Evolutionary conservation across 345 rosid genomes (phyloP).

Genomic region (Cardiospermum halicacabum): DNA sequence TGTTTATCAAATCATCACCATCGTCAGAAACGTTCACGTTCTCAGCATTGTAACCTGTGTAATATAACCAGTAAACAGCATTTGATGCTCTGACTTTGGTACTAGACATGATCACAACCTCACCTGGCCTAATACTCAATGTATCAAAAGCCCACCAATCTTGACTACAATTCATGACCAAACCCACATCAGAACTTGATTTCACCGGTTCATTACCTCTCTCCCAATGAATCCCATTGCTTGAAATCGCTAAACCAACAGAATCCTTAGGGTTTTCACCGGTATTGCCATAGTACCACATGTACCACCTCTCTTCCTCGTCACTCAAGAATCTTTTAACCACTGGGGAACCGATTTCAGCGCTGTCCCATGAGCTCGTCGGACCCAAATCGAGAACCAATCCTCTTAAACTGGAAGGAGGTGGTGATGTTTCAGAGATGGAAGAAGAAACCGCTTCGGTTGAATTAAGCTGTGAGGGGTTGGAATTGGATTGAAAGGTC

Average conservation of each 20-base stretch:
- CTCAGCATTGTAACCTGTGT: constrained; percentile 56
- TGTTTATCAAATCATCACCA: constrained; percentile 26
- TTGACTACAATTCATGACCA: constrained; percentile 54
- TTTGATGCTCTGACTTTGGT: constrained; percentile 47
- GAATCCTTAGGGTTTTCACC: constrained; percentile 35
- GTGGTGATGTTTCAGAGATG: constrained; percentile 6
- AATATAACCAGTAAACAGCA: constrained; percentile 80
- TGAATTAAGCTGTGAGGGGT: constrained; percentile 14
- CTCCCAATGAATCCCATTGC: constrained; percentile 84
- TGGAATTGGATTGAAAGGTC: constrained; percentile 11
- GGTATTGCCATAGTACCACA: constrained; percentile 83
- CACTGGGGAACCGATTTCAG: constrained; percentile 76
- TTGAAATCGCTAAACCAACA: constrained; percentile 68
- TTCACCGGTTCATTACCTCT: constrained; percentile 45
- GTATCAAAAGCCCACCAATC: constrained; percentile 93
- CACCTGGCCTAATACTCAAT: constrained; percentile 57
- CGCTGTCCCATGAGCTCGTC: constrained; percentile 56
- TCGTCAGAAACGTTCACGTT: constrained; percentile 28
- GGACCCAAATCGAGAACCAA: constrained; percentile 58
- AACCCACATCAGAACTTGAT: constrained; percentile 63
- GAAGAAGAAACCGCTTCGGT: constrained; percentile 17
- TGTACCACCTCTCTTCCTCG: constrained; percentile 81
- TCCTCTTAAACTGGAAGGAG: constrained; percentile 32
- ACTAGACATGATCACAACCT: constrained; percentile 74
- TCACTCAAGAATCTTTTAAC: constrained; percentile 77